These are phyloP conservation scores for Chrysoporthe cubensis DNA, from an alignment of 2,329 filamentous ascomycete genomes.

Conservation along the genomic window DNA sequence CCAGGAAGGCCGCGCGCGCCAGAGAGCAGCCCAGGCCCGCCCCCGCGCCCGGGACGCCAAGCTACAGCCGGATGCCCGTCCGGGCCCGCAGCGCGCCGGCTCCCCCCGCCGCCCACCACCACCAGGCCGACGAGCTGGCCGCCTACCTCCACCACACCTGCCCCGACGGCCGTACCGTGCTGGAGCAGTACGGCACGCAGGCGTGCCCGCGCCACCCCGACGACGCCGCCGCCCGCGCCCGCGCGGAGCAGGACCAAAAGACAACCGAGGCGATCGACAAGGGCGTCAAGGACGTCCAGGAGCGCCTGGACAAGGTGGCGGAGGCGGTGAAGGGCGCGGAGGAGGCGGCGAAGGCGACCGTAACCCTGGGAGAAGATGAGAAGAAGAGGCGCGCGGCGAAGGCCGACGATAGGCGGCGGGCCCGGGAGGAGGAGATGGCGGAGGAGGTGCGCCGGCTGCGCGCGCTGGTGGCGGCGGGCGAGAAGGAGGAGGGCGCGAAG, in stretches of 20 bases:
- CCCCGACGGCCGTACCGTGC: not conserved
- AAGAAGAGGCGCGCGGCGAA: slow-evolving; percentile 10
- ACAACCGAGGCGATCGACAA: slow-evolving; percentile 1
- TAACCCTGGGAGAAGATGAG: slow-evolving; percentile 5
- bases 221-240: not conserved
- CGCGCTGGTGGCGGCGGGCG: not conserved
- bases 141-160: slow-evolving; percentile 6
- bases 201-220: not conserved
- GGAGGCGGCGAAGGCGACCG: slow-evolving; percentile 2
- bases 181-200: slow-evolving; percentile 7
- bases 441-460: slow-evolving; percentile 16
- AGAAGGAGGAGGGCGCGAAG: not conserved
- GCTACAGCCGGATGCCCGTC: slow-evolving; percentile 10
- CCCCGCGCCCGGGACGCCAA: not conserved
- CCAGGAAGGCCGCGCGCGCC: not conserved
- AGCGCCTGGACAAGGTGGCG: slow-evolving; percentile 9
- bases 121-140: slow-evolving; percentile 7
- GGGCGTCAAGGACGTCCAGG: slow-evolving; percentile 7
- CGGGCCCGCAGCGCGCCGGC: not conserved
- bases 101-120: not conserved
- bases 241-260: not conserved
- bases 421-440: slow-evolving; percentile 2
- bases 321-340: slow-evolving; percentile 9
- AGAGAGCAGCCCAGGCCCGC: not conserved
- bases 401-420: slow-evolving; percentile 5